phyloP scores from a whole-genome alignment of 257 asterid genomes.

The Osmanthus fragrans region DNA sequence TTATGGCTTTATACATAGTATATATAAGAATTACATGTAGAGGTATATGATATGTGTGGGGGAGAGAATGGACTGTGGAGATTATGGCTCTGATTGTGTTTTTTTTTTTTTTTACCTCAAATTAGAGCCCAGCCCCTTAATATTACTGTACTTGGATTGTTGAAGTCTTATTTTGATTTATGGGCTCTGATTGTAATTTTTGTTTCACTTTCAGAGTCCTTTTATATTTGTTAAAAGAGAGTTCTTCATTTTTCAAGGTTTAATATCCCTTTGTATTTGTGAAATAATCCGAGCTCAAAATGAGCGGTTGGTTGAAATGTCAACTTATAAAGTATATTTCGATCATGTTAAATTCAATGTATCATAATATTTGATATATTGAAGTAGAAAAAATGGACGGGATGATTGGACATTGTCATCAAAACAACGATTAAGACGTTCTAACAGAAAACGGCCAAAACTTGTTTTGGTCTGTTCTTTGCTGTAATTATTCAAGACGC shows the following conservation, averaged over 20 bases:
- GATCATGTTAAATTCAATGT: not conserved
- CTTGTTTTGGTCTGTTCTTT: no score
- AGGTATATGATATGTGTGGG: conserved; percentile 1
- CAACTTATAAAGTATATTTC: no score
- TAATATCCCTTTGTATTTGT: not conserved
- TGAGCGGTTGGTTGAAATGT: not conserved
- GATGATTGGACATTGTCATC: no score
- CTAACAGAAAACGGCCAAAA: not conserved
- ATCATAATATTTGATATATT: no score
- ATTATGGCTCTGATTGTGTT: conserved; percentile 32
- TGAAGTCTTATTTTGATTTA: conserved; percentile 24
- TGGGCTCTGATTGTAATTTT: conserved; percentile 13
- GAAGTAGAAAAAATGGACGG: no score
- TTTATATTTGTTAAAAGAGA: not conserved
- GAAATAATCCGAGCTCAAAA: not conserved
- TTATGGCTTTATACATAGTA: conserved; percentile 11
- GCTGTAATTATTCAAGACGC: no score
- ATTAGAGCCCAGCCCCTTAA: conserved; percentile 3
- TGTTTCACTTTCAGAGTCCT: conserved; percentile 1
- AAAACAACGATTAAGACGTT: no score
- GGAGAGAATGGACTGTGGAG: conserved; percentile 5
- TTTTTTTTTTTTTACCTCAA: conserved; percentile 31
- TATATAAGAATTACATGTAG: conserved; percentile 13
- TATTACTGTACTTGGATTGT: conserved; percentile 23
- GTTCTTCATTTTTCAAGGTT: not conserved